Evolutionary conservation across 805 yeast species (phyloP).

Genomic region (Teunomyces gatunensis): DNA sequence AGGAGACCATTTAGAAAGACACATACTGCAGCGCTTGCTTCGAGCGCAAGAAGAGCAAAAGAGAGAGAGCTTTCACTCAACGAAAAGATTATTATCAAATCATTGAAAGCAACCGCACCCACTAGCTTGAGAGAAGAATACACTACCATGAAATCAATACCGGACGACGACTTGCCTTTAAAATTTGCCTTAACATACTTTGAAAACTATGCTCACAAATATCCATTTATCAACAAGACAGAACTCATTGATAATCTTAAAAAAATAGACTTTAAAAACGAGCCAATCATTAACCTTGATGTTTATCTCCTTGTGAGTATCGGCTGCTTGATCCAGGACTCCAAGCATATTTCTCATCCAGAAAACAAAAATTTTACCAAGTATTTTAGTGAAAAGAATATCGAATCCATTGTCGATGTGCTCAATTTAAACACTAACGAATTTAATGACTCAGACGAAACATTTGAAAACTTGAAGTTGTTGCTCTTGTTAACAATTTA

Average conservation of each 20-base stretch:
- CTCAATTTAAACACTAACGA: constrained; percentile 25
- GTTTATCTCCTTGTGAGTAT: constrained; percentile 37
- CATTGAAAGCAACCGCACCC: neutral
- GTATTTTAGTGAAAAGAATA: constrained; percentile 30
- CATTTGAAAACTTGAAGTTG: constrained; percentile 26
- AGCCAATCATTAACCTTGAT: constrained; percentile 37
- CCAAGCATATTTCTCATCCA: constrained; percentile 15
- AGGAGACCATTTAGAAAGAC: constrained; percentile 6
- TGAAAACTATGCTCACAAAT: constrained; percentile 33
- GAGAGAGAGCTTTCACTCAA: constrained; percentile 3
- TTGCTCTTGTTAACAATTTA: constrained; percentile 33
- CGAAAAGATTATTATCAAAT: constrained; percentile 4
- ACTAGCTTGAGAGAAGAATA: constrained; percentile 28
- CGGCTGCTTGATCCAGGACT: constrained; percentile 38
- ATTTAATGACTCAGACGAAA: constrained; percentile 16
- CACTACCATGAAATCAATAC: constrained; percentile 33
- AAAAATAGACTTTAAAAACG: constrained; percentile 30
- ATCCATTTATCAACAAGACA: constrained; percentile 32
- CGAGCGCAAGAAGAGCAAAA: constrained; percentile 9
- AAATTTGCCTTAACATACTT: constrained; percentile 34
- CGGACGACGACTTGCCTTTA: constrained; percentile 26
- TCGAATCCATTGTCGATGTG: constrained; percentile 34
- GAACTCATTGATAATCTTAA: constrained; percentile 20
- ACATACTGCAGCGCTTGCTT: constrained; percentile 6
- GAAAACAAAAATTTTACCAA: constrained; percentile 19